These are phyloP conservation scores for Trichoderma hamatum DNA, from an alignment of 2,329 filamentous ascomycete genomes.

Conservation along the genomic window DNA sequence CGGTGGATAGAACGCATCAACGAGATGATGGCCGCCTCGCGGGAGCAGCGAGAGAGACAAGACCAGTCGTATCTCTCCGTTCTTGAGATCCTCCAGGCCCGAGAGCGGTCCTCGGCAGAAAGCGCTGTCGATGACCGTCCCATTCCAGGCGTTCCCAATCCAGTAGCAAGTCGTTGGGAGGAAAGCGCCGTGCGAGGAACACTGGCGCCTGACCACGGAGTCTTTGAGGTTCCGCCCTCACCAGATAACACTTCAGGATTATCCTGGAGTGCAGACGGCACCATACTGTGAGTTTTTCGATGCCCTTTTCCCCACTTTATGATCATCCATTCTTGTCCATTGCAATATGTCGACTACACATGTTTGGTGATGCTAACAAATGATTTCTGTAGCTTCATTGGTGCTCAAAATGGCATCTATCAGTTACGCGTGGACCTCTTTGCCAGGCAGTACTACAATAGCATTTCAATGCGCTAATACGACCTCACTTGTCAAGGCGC, in stretches of 20 bases:
- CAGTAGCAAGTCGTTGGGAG: slow-evolving; percentile 44
- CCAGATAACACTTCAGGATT: slow-evolving; percentile 64
- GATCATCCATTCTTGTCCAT: neutral
- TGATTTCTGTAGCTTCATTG: slow-evolving; percentile 56
- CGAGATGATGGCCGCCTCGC: slow-evolving; percentile 43
- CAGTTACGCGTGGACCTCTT: slow-evolving; percentile 70
- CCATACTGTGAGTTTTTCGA: slow-evolving; percentile 56
- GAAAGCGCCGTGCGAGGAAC: slow-evolving; percentile 42
- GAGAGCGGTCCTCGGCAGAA: slow-evolving; percentile 39
- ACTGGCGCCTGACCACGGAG: slow-evolving; percentile 42
- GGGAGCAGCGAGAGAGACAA: slow-evolving; percentile 43
- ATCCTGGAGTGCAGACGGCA: slow-evolving; percentile 64
- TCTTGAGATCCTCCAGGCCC: slow-evolving; percentile 43
- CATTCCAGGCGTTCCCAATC: slow-evolving; percentile 44
- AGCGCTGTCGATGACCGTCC: slow-evolving; percentile 43
- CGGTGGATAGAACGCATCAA: slow-evolving; percentile 42
- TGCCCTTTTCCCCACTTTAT: neutral
- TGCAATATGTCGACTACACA: neutral
- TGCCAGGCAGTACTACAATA: slow-evolving; percentile 62
- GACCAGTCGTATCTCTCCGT: slow-evolving; percentile 44
- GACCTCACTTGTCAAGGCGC: neutral
- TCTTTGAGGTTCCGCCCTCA: slow-evolving; percentile 50
- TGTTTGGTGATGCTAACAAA: slow-evolving; percentile 30
- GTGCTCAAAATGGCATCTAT: slow-evolving; percentile 73
- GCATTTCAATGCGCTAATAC: slow-evolving; percentile 53